A percentile compares a stretch with the other conserved stretches of the same genome.
Evolutionary conservation across 441 rosid genomes (phyloP).

Genomic region (Eutrema salsugineum): DNA sequence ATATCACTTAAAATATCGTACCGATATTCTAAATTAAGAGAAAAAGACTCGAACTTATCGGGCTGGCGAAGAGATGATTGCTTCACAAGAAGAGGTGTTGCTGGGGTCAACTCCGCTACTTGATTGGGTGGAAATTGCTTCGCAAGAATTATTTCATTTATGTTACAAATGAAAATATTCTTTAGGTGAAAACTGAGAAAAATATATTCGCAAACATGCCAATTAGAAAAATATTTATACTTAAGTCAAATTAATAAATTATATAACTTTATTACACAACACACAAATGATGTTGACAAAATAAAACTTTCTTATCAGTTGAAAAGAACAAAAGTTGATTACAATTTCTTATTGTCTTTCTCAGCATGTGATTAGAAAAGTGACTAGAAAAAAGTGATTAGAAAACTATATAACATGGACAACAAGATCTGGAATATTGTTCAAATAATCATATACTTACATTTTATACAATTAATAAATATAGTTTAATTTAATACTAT

Average conservation of each 20-base stretch:
- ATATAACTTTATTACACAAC: not conserved
- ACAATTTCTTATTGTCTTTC: not conserved
- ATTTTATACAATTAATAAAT: not conserved
- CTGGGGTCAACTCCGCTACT: constrained; percentile 27
- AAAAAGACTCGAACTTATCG: not conserved
- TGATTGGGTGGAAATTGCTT: constrained; percentile 31
- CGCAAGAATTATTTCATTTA: not conserved
- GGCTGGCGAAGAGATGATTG: constrained; percentile 30
- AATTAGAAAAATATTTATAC: not conserved
- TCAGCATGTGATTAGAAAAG: constrained; percentile 14
- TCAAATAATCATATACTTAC: not conserved
- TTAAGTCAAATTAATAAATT: not conserved
- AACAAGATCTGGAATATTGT: constrained; percentile 4
- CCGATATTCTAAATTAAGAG: constrained; percentile 18
- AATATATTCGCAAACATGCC: not conserved
- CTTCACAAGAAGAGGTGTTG: constrained; percentile 12
- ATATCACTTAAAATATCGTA: not conserved
- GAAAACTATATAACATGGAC: constrained; percentile 9
- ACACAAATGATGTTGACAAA: constrained; percentile 13
- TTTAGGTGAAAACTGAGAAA: not conserved
- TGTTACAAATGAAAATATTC: not conserved
- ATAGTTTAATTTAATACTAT: not conserved
- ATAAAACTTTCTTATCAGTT: not conserved
- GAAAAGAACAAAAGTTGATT: not conserved
- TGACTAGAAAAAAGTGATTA: too few relatives aligned